A percentile compares a stretch with the other conserved stretches of the same genome.
phyloP scores from a whole-genome alignment of 2,329 filamentous ascomycete genomes.

The Lachnellula subtilissima region DNA sequence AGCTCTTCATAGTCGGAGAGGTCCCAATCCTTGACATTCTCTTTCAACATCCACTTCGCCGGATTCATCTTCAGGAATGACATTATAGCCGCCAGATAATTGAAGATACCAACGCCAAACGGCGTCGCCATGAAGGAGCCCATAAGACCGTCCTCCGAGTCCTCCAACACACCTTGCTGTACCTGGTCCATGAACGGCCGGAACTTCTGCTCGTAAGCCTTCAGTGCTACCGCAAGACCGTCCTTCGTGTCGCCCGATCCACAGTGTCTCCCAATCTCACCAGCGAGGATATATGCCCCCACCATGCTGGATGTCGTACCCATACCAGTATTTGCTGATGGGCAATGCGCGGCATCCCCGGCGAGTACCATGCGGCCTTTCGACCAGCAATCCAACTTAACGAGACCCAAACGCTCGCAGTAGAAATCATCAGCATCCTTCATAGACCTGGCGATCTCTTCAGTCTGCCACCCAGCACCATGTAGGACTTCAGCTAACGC shows the following conservation, averaged over 20 bases:
- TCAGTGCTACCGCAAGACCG: conserved; percentile 35
- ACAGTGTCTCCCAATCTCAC: conserved; percentile 37
- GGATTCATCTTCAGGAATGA: conserved; percentile 35
- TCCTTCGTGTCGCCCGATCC: conserved; percentile 21
- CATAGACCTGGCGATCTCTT: conserved; percentile 39
- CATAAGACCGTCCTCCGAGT: background rate
- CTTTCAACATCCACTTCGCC: conserved; percentile 28
- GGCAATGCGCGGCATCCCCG: conserved; percentile 50
- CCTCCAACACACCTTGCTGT: conserved; percentile 28
- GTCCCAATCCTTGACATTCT: conserved; percentile 33
- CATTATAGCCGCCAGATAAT: conserved; percentile 28
- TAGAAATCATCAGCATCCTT: conserved; percentile 40
- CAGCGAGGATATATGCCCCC: conserved; percentile 51
- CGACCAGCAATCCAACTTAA: conserved; percentile 40
- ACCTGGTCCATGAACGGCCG: conserved; percentile 39
- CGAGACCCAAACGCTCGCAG: conserved; percentile 37
- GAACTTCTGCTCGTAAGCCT: conserved; percentile 39
- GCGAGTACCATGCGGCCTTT: conserved; percentile 44
- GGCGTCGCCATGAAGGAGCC: conserved; percentile 27
- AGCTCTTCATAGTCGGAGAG: conserved; percentile 29
- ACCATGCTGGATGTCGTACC: conserved; percentile 45
- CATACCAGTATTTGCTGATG: conserved; percentile 44
- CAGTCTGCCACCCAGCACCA: conserved; percentile 40
- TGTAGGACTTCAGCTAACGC: conserved; percentile 36
- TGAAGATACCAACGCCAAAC: conserved; percentile 32